These are phyloP conservation scores for Psilocybe cubensis DNA, from an alignment of 768 basidiomycete species.

Conservation along the genomic window DNA sequence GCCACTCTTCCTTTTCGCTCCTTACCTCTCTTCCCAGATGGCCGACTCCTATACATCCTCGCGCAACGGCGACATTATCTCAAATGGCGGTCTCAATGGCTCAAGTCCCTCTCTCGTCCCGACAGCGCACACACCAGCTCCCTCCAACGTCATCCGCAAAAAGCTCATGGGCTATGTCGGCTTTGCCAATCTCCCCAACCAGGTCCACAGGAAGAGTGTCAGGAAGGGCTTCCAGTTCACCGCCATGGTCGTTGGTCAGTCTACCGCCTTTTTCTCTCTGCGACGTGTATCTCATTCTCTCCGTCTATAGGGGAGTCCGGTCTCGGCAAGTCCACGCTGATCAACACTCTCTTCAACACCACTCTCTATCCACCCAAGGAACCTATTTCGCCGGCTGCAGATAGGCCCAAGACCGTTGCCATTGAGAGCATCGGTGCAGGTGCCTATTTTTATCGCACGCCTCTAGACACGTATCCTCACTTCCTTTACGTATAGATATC, in stretches of 20 bases:
- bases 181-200: slow-evolving; percentile 98
- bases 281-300: slow-evolving; percentile 26
- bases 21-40: slow-evolving; percentile 54
- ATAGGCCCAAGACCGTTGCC: slow-evolving; percentile 90
- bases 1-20: slow-evolving; percentile 30
- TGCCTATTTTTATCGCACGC: slow-evolving; percentile 41
- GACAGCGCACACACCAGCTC: slow-evolving; percentile 34
- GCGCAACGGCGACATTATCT: slow-evolving; percentile 62
- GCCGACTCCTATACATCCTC: slow-evolving; percentile 75
- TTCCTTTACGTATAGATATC: slow-evolving; percentile 70
- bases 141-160: slow-evolving; percentile 72
- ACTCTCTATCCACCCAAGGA: slow-evolving; percentile 91
- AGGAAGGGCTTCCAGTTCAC: slow-evolving; percentile 99
- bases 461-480: slow-evolving; percentile 27
- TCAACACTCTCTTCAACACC: slow-evolving; percentile 99
- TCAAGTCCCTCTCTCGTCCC: slow-evolving; percentile 63
- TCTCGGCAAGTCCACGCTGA: slow-evolving; percentile 96
- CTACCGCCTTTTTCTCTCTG: slow-evolving; percentile 13
- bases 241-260: slow-evolving; percentile 97
- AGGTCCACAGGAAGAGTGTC: slow-evolving; percentile 98
- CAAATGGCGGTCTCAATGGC: slow-evolving; percentile 65
- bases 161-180: slow-evolving; percentile 95
- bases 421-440: slow-evolving; percentile 99
- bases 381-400: slow-evolving; percentile 81
- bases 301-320: slow-evolving; percentile 86